Evolutionary conservation across 768 basidiomycete species (phyloP).

Genomic region (Leccinum ochraceum): DNA sequence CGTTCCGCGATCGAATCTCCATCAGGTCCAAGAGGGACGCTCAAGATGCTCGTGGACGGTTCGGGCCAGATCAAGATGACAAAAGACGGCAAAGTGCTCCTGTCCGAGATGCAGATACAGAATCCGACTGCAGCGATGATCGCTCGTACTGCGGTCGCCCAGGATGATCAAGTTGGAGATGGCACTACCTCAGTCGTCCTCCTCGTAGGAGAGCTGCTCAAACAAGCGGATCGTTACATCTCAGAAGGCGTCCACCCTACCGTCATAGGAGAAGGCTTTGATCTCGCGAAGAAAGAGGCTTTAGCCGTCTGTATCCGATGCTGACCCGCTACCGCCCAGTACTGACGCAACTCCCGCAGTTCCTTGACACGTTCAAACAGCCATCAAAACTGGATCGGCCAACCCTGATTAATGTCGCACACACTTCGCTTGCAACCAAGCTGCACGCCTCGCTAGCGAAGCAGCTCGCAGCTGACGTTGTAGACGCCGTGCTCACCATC

Average conservation of each 20-base stretch:
- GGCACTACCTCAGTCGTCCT: conserved; percentile 97
- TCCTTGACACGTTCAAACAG: conserved; percentile 89
- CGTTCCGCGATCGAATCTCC: conserved; percentile 27
- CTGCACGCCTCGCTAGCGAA: conserved; percentile 79
- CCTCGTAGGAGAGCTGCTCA: conserved; percentile 92
- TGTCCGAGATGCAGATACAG: conserved; percentile 99
- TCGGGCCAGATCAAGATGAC: conserved; percentile 99
- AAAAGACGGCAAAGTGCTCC: conserved; percentile 97
- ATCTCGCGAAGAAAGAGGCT: conserved; percentile 96
- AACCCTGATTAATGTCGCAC: conserved; percentile 88
- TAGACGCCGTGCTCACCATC: conserved; percentile 93
- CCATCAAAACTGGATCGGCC: conserved; percentile 78
- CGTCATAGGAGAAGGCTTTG: conserved; percentile 93
- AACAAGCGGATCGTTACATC: conserved; percentile 97
- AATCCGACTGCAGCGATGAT: conserved; percentile 99
- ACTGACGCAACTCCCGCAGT: conserved; percentile 50
- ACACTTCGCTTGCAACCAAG: conserved; percentile 97
- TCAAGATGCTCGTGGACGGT: conserved; percentile 99
- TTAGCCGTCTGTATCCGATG: conserved; percentile 59
- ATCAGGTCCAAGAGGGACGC: conserved; percentile 90
- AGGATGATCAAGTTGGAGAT: conserved; percentile 99
- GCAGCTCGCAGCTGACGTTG: conserved; percentile 87
- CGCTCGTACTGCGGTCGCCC: conserved; percentile 96
- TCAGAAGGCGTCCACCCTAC: conserved; percentile 98
- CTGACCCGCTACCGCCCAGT: conserved; percentile 12